phyloP scores from a whole-genome alignment of 805 yeast species.

The Candida methanosorbosa region DNA sequence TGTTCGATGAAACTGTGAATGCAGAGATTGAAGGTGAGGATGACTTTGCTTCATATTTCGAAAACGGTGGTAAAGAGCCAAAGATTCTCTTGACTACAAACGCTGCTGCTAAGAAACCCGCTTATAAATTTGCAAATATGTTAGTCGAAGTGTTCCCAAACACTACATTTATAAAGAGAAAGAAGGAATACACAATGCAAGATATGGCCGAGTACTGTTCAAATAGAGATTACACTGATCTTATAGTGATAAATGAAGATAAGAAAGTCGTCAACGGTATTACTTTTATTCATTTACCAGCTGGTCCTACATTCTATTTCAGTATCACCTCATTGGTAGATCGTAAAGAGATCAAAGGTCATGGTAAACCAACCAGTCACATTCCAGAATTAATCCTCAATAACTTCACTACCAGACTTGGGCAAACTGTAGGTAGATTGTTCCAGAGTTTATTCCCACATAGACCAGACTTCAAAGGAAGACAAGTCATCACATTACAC shows the following conservation, averaged over 20 bases:
- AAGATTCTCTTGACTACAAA: slow-evolving; percentile 87
- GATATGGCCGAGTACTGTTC: slow-evolving; percentile 81
- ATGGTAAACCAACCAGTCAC: slow-evolving; percentile 86
- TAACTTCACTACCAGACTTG: slow-evolving; percentile 87
- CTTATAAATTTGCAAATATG: slow-evolving; percentile 84
- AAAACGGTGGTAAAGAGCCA: slow-evolving; percentile 48
- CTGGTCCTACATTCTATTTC: slow-evolving; percentile 92
- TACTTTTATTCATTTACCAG: slow-evolving; percentile 89
- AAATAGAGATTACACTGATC: slow-evolving; percentile 79
- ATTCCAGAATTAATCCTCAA: slow-evolving; percentile 88
- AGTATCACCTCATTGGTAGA: slow-evolving; percentile 70
- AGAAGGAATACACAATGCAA: slow-evolving; percentile 71
- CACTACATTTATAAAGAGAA: slow-evolving; percentile 79
- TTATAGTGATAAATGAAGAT: slow-evolving; percentile 88
- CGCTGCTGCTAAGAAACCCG: slow-evolving; percentile 75
- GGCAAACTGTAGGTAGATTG: slow-evolving; percentile 85
- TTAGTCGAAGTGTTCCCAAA: slow-evolving; percentile 81
- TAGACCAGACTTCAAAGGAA: slow-evolving; percentile 86
- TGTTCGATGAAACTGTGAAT: slow-evolving; percentile 74
- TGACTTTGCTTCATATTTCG: slow-evolving; percentile 53
- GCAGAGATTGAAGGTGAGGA: slow-evolving; percentile 53
- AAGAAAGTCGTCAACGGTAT: slow-evolving; percentile 87
- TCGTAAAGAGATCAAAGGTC: slow-evolving; percentile 72
- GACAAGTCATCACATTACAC: slow-evolving; percentile 93
- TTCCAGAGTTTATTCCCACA: slow-evolving; percentile 92